These are phyloP conservation scores for Eimeria brunetti DNA, from an alignment of 169 alveolate genomes.

Conservation along the genomic window DNA sequence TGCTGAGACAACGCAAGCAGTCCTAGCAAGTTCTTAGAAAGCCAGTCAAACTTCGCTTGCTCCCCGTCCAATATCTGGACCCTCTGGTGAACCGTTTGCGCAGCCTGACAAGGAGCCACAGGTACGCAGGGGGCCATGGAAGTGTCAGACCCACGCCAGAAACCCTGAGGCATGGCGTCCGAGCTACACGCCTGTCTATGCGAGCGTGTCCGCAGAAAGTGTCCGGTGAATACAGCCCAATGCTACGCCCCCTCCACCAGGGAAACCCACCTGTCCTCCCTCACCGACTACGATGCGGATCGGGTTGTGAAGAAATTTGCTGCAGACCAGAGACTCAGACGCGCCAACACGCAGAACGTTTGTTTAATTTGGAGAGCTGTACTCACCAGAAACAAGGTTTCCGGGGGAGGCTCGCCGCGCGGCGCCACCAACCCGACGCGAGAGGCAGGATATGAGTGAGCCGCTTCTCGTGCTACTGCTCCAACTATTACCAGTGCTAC, in stretches of 20 bases:
- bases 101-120: constrained; percentile 39
- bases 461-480: constrained; percentile 3
- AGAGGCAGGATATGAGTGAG: neutral
- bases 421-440: neutral
- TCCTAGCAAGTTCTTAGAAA: constrained; percentile 43
- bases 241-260: neutral
- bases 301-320: constrained; percentile 77
- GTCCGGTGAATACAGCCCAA: neutral
- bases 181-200: neutral
- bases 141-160: neutral
- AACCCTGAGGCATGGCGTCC: neutral
- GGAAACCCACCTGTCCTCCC: constrained; percentile 75
- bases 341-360: neutral
- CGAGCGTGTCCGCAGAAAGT: neutral
- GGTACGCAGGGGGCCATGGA: neutral
- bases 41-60: constrained; percentile 72
- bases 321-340: constrained; percentile 31
- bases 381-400: neutral
- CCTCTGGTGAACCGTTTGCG: constrained; percentile 71
- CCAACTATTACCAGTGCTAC: neutral
- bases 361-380: neutral
- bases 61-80: constrained; percentile 62
- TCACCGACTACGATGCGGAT: constrained; percentile 75
- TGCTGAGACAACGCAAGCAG: constrained; percentile 54
- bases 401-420: neutral